Conservation (phyloP, 192 early-diverging fungal species). For the Phycomyces blakesleeanus region DNA sequence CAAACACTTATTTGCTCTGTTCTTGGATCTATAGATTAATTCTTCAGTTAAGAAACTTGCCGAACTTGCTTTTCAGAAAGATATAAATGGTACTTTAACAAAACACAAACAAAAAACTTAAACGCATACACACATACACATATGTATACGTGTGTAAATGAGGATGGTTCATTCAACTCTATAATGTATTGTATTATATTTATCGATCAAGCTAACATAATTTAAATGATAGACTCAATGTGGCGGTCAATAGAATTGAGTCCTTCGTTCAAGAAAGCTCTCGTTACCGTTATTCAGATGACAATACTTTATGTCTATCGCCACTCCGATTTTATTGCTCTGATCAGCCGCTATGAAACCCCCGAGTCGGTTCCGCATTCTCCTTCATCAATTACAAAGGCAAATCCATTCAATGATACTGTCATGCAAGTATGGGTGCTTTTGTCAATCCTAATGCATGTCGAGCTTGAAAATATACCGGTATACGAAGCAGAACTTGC, state of each 20-base stretch:
- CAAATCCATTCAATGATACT: slow-evolving; percentile 23
- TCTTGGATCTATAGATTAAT: slow-evolving; percentile 9
- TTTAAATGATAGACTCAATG: not conserved
- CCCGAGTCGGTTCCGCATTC: slow-evolving; percentile 19
- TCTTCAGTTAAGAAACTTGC: slow-evolving; percentile 17
- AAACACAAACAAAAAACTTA: too few relatives aligned
- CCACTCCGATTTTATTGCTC: slow-evolving; percentile 34
- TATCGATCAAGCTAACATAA: too few relatives aligned
- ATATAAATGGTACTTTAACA: slow-evolving; percentile 12
- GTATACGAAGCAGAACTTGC: slow-evolving; percentile 15
- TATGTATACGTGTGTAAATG: too few relatives aligned
- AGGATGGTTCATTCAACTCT: too few relatives aligned
- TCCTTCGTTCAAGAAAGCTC: slow-evolving; percentile 1
- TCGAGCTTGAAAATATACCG: not conserved
- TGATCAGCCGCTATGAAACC: slow-evolving; percentile 28
- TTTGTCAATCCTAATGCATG: slow-evolving; percentile 6
- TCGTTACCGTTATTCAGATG: slow-evolving; percentile 19
- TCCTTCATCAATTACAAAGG: slow-evolving; percentile 17
- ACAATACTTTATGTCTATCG: slow-evolving; percentile 28
- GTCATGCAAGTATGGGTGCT: slow-evolving; percentile 22
- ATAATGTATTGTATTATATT: too few relatives aligned
- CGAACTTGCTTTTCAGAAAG: not conserved
- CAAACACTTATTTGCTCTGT: slow-evolving; percentile 21
- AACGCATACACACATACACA: too few relatives aligned
- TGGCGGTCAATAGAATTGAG: slow-evolving; percentile 5